A percentile compares a stretch with the other conserved stretches of the same genome.
Evolutionary conservation across 768 basidiomycete genomes (phyloP).

Genomic region (Macrolepiota fuliginosa): DNA sequence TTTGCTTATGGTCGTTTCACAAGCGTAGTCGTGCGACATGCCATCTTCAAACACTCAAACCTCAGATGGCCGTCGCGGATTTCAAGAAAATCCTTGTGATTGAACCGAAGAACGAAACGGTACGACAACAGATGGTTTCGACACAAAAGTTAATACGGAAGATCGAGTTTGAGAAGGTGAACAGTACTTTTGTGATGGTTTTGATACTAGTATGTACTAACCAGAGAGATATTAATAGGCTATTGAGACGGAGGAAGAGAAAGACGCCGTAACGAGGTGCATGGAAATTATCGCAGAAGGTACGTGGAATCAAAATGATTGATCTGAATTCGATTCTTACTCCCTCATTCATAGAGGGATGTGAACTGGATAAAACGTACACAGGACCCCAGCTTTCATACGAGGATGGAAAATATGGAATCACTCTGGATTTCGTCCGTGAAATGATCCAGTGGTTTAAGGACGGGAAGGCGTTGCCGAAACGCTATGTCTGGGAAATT

Average conservation of each 20-base stretch:
- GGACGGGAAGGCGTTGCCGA: constrained; percentile 86
- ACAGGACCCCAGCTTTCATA: constrained; percentile 67
- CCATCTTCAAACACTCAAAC: constrained; percentile 86
- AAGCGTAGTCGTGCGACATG: constrained; percentile 77
- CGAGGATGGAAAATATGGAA: constrained; percentile 65
- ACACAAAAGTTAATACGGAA: constrained; percentile 90
- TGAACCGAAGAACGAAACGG: constrained; percentile 84
- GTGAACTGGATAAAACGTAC: constrained; percentile 74
- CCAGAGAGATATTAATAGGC: constrained; percentile 45
- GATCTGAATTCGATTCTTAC: not conserved
- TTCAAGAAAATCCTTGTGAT: constrained; percentile 81
- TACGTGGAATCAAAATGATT: constrained; percentile 24
- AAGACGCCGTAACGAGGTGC: constrained; percentile 73
- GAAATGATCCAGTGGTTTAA: constrained; percentile 93
- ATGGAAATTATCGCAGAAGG: constrained; percentile 78
- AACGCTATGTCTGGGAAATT: constrained; percentile 95
- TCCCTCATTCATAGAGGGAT: constrained; percentile 51
- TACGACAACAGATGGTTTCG: constrained; percentile 75
- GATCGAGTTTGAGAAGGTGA: constrained; percentile 92
- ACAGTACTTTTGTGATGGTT: constrained; percentile 1
- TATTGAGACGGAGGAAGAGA: constrained; percentile 90
- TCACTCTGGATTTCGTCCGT: constrained; percentile 76
- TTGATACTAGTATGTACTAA: not conserved
- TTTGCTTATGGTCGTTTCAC: not conserved
- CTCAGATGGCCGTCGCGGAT: constrained; percentile 82